Conservation (phyloP, 1,284 basidiomycete species). For the Trichosporon faecale region DNA sequence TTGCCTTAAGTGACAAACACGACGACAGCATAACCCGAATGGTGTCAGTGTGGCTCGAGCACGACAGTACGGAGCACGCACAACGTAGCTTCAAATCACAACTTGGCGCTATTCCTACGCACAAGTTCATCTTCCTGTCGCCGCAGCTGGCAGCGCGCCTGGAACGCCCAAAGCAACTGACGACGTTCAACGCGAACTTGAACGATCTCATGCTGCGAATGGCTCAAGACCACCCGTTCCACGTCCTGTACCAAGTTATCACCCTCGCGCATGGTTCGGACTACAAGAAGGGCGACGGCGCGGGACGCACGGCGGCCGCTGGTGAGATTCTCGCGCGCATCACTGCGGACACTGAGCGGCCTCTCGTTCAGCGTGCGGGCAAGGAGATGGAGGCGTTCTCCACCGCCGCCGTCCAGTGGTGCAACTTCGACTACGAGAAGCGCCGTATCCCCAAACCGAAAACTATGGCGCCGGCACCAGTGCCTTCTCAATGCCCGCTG, state of each 20-base stretch:
- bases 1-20: conserved; percentile 66
- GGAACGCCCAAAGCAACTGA: conserved; percentile 53
- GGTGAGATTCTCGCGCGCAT: conserved; percentile 66
- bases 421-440: conserved; percentile 28
- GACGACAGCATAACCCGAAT: conserved; percentile 78
- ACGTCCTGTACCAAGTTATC: conserved; percentile 85
- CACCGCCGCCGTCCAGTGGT: conserved; percentile 73
- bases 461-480: not conserved
- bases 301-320: conserved; percentile 66
- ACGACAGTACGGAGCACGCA: conserved; percentile 59
- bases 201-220: conserved; percentile 69
- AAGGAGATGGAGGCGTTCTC: conserved; percentile 66
- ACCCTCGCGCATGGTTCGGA: conserved; percentile 53
- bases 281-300: conserved; percentile 11
- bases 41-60: conserved; percentile 80
- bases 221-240: conserved; percentile 88
- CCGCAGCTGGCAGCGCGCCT: conserved; percentile 90
- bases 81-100: conserved; percentile 54
- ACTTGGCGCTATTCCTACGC: conserved; percentile 64
- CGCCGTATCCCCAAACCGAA: not conserved
- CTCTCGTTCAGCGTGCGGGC: conserved; percentile 55
- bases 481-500: conserved; percentile 16
- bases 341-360: conserved; percentile 67
- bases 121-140: conserved; percentile 84
- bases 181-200: conserved; percentile 63